Percentiles rank a stretch among this genome's conserved stretches.
Evolutionary conservation across 2,329 filamentous ascomycete genomes (phyloP).

Genomic region (Penicillium glabrum): DNA sequence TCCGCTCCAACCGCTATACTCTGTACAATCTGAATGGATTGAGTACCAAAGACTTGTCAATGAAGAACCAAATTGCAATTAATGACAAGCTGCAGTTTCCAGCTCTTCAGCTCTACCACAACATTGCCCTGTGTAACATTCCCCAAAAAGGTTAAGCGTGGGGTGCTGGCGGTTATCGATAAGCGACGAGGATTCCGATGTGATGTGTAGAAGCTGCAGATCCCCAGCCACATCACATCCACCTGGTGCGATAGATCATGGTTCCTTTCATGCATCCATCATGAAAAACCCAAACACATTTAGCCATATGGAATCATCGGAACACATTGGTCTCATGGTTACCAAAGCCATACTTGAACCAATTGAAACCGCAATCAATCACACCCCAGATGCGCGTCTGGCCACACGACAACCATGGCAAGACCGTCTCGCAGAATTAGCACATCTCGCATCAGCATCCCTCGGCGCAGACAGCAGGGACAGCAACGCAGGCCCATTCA

Average conservation of each 20-base stretch:
- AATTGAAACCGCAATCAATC: conserved; percentile 22
- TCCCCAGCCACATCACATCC: conserved; percentile 1
- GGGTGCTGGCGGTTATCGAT: conserved; percentile 17
- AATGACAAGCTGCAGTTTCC: neutral
- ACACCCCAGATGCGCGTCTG: conserved; percentile 5
- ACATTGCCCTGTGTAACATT: neutral
- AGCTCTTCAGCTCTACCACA: conserved; percentile 1
- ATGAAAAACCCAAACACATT: neutral
- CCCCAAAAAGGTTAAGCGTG: conserved; percentile 11
- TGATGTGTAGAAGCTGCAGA: neutral
- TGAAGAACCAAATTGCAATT: neutral
- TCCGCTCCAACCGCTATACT: neutral
- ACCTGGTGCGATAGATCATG: neutral
- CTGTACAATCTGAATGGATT: neutral
- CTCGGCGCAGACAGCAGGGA: neutral
- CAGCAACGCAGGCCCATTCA: conserved; percentile 10
- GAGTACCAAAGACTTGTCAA: neutral
- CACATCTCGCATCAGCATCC: conserved; percentile 26
- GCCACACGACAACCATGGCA: conserved; percentile 10
- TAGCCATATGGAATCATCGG: neutral
- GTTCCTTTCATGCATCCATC: neutral
- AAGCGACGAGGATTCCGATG: neutral
- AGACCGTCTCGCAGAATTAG: conserved; percentile 33
- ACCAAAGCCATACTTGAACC: neutral
- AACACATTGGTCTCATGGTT: neutral